Percentiles rank a stretch among this genome's conserved stretches.
Evolutionary conservation across 495 filamentous ascomycete species (phyloP).

Genomic region (Penicillium ucsense): DNA sequence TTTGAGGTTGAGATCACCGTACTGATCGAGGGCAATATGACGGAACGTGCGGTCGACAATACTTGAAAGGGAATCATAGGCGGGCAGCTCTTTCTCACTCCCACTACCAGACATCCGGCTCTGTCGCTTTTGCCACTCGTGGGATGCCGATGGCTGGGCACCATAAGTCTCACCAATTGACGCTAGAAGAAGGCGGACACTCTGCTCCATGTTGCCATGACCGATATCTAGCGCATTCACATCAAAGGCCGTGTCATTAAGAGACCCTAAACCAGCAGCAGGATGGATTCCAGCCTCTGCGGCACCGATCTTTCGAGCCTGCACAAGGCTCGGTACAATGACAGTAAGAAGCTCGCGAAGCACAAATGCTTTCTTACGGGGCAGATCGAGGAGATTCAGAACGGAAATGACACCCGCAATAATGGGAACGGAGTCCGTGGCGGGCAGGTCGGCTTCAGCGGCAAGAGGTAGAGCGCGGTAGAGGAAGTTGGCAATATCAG

Average conservation of each 20-base stretch:
- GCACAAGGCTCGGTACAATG: conserved; percentile 75
- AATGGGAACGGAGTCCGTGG: conserved; percentile 63
- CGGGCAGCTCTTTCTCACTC: conserved; percentile 8
- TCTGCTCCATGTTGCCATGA: conserved; percentile 66
- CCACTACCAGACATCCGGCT: conserved; percentile 11
- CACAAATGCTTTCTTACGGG: conserved; percentile 80
- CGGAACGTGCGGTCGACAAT: conserved; percentile 36
- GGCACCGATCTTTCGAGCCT: conserved; percentile 83
- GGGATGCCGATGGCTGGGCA: conserved; percentile 32
- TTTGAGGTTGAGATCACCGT: conserved; percentile 54
- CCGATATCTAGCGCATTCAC: conserved; percentile 63
- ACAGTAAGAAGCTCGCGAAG: conserved; percentile 75
- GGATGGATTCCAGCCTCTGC: conserved; percentile 94
- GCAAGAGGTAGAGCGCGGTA: conserved; percentile 64
- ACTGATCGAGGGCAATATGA: conserved; percentile 28
- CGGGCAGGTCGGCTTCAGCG: conserved; percentile 47
- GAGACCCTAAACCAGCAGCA: conserved; percentile 66
- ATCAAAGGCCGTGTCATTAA: conserved; percentile 42
- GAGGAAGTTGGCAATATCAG: conserved; percentile 58
- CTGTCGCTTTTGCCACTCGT: conserved; percentile 25
- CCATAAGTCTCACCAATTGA: conserved; percentile 43
- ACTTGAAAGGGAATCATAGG: conserved; percentile 34
- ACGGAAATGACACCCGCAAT: conserved; percentile 81
- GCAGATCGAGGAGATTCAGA: conserved; percentile 61
- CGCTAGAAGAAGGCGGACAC: conserved; percentile 50